phyloP scores from a whole-genome alignment of 805 yeast species.

The Pichia occidentalis region DNA sequence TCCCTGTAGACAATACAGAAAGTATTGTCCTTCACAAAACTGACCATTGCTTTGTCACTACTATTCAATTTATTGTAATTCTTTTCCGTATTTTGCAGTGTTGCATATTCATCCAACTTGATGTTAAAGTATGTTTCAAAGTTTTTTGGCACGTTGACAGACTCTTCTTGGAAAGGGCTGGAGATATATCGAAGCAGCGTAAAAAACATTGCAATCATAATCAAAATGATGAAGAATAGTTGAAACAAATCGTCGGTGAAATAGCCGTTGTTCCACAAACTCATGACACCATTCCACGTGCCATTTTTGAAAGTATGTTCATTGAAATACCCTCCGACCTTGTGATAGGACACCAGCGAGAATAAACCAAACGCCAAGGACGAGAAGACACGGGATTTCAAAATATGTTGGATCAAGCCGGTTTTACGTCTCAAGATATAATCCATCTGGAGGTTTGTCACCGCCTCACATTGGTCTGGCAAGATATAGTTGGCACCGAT shows the following conservation, averaged over 20 bases:
- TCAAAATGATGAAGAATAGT: slow-evolving; percentile 34
- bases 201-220: slow-evolving; percentile 35
- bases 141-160: slow-evolving; percentile 32
- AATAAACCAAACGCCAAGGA: slow-evolving; percentile 21
- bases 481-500: slow-evolving; percentile 42
- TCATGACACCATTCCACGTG: slow-evolving; percentile 9
- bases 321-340: slow-evolving; percentile 20
- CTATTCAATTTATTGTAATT: slow-evolving; percentile 15
- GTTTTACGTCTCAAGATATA: slow-evolving; percentile 44
- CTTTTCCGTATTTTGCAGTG: slow-evolving; percentile 11
- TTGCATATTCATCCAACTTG: slow-evolving; percentile 40
- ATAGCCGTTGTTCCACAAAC: slow-evolving; percentile 17
- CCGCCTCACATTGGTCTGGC: slow-evolving; percentile 56
- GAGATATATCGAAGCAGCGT: slow-evolving; percentile 37
- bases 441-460: slow-evolving; percentile 59
- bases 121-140: slow-evolving; percentile 42
- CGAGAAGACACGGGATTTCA: slow-evolving; percentile 41
- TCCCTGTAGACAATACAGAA: slow-evolving; percentile 55
- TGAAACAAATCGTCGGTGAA: slow-evolving; percentile 27
- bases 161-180: slow-evolving; percentile 39
- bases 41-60: slow-evolving; percentile 15
- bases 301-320: slow-evolving; percentile 20
- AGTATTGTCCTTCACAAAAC: slow-evolving; percentile 38
- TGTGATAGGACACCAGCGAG: slow-evolving; percentile 16
- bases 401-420: slow-evolving; percentile 36